Evolutionary conservation across 2,329 filamentous ascomycete genomes (phyloP).

Genomic region (Phaeosphaeria sp.): DNA sequence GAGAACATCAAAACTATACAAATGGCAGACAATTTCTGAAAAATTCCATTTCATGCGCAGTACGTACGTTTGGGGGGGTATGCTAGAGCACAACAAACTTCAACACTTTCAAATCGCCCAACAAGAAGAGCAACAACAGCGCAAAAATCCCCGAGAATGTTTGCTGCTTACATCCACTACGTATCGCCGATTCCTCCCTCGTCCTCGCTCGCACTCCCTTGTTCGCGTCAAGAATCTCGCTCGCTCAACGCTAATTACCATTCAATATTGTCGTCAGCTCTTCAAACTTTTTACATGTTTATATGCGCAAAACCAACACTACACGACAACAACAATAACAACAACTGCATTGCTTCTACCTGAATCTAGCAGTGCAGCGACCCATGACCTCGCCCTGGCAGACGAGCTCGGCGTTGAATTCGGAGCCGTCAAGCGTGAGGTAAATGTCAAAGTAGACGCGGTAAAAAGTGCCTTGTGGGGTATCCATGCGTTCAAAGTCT

Average conservation of each 20-base stretch:
- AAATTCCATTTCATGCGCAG: background rate
- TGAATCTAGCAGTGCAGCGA: conserved; percentile 88
- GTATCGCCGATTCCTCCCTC: background rate
- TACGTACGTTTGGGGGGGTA: conserved; percentile 11
- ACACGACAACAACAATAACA: background rate
- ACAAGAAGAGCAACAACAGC: background rate
- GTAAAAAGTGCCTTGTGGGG: conserved; percentile 79
- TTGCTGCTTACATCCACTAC: conserved; percentile 2
- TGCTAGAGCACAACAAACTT: conserved; percentile 7
- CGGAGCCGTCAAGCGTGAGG: conserved; percentile 91
- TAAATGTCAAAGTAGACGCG: conserved; percentile 75
- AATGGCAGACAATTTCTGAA: background rate
- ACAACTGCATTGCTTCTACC: conserved; percentile 48
- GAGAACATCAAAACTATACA: background rate
- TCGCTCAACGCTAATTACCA: background rate
- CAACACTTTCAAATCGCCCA: background rate
- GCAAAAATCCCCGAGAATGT: background rate
- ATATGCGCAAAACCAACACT: background rate
- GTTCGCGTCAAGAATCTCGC: background rate
- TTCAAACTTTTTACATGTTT: conserved; percentile 9
- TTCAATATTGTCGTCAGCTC: background rate
- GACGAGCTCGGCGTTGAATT: conserved; percentile 98
- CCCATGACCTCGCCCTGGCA: conserved; percentile 99
- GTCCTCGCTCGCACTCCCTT: background rate
- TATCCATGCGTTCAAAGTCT: conserved; percentile 99